Conservation (phyloP, 148 eudicot genomes). For the Agrostemma githago region DNA sequence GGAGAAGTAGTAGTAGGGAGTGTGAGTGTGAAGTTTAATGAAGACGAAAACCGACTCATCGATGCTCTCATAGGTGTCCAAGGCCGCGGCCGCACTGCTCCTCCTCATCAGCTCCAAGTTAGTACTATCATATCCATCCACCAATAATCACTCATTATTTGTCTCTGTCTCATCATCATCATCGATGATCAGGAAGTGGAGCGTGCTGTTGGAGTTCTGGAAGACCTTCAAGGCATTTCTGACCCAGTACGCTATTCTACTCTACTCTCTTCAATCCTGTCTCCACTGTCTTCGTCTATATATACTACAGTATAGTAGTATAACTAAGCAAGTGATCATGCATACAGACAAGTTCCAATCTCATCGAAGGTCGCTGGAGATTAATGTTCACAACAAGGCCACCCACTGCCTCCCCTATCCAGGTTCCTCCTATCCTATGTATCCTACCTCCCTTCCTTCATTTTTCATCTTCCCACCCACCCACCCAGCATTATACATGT, state of each 20-base stretch:
- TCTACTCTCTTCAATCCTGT: too few relatives aligned
- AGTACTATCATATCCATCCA: conserved; percentile 5
- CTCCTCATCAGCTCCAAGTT: conserved; percentile 61
- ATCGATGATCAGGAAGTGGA: conserved; percentile 63
- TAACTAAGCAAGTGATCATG: neutral
- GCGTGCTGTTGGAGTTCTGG: conserved; percentile 69
- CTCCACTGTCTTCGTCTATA: too few relatives aligned
- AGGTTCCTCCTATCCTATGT: conserved; percentile 44
- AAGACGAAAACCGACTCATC: conserved; percentile 55
- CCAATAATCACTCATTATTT: neutral
- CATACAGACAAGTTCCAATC: conserved; percentile 69
- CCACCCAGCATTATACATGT: too few relatives aligned
- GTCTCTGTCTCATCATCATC: neutral
- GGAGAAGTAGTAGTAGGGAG: conserved; percentile 22
- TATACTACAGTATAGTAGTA: neutral
- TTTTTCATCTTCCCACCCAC: too few relatives aligned
- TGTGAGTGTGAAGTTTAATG: conserved; percentile 30
- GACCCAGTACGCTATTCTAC: conserved; percentile 61
- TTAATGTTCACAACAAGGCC: conserved; percentile 95
- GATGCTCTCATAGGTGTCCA: conserved; percentile 81
- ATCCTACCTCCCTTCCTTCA: too few relatives aligned
- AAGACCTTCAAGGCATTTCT: conserved; percentile 56
- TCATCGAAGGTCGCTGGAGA: conserved; percentile 95
- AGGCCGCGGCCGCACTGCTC: conserved; percentile 91
- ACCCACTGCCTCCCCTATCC: conserved; percentile 89